Evolutionary conservation across 768 basidiomycete genomes (phyloP).

Genomic region (Hericium rajendrae): DNA sequence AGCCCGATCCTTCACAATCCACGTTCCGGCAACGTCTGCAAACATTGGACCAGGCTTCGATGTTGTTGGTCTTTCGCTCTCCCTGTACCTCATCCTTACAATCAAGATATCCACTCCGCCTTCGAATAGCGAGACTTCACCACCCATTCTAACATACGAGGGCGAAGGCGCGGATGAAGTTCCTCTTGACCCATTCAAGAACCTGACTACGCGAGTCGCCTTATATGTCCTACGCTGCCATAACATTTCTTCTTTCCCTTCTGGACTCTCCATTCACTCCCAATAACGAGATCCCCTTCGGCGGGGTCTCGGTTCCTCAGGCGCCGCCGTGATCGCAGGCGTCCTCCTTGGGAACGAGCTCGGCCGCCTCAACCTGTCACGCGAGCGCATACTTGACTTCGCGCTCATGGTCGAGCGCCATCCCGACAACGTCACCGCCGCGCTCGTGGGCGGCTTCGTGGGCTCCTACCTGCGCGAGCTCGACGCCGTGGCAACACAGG

Average conservation of each 20-base stretch:
- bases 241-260: constrained; percentile 62
- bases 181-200: constrained; percentile 91
- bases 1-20: constrained; percentile 48
- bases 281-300: constrained; percentile 94
- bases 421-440: constrained; percentile 98
- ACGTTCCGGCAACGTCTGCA: constrained; percentile 93
- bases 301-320: constrained; percentile 96
- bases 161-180: constrained; percentile 90
- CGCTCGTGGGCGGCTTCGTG: constrained; percentile 92
- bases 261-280: constrained; percentile 65
- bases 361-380: constrained; percentile 60
- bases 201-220: constrained; percentile 93
- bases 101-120: constrained; percentile 36
- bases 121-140: constrained; percentile 10
- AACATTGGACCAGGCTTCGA: constrained; percentile 99
- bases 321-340: constrained; percentile 97
- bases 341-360: constrained; percentile 84
- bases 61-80: constrained; percentile 95
- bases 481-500: constrained; percentile 67
- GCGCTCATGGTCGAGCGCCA: constrained; percentile 99
- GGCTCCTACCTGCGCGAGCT: constrained; percentile 92
- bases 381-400: constrained; percentile 78
- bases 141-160: constrained; percentile 62
- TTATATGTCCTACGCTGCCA: constrained; percentile 96
- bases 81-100: constrained; percentile 69